phyloP scores from a whole-genome alignment of 768 basidiomycete species.

The Zangia roseola region DNA sequence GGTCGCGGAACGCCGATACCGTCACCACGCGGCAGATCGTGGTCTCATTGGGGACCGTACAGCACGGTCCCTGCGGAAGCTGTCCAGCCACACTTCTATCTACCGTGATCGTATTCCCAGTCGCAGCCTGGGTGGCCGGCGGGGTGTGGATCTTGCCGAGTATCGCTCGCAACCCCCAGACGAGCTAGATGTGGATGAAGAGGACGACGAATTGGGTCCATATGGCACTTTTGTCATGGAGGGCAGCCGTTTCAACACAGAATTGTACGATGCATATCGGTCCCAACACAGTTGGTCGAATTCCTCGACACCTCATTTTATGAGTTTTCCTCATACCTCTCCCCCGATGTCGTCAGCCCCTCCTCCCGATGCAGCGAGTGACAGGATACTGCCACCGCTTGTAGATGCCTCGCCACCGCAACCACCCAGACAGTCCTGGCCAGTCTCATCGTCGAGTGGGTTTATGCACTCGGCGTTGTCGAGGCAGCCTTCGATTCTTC shows the following conservation, averaged over 20 bases:
- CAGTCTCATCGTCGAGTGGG: constrained; percentile 23
- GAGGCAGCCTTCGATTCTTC: constrained; percentile 63
- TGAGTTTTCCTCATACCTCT: constrained; percentile 23
- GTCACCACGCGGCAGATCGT: constrained; percentile 51
- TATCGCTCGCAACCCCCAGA: constrained; percentile 52
- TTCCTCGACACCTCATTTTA: constrained; percentile 24
- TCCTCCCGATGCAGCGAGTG: constrained; percentile 20
- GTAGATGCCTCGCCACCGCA: constrained; percentile 26
- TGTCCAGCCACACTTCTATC: constrained; percentile 52
- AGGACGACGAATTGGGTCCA: constrained; percentile 61
- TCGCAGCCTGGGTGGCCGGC: constrained; percentile 34
- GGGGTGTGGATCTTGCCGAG: constrained; percentile 44
- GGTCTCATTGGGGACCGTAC: constrained; percentile 66
- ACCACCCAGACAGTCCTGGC: constrained; percentile 20
- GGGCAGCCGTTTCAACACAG: constrained; percentile 55
- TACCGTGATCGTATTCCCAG: constrained; percentile 48
- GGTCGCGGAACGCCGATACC: constrained; percentile 67
- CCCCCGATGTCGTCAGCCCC: constrained; percentile 29
- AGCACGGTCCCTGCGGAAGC: constrained; percentile 55
- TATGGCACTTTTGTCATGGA: constrained; percentile 44
- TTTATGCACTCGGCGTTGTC: constrained; percentile 36
- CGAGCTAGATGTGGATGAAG: constrained; percentile 62
- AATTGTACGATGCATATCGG: constrained; percentile 64
- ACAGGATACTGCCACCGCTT: constrained; percentile 29
- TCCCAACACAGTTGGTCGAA: constrained; percentile 34